Evolutionary conservation across 2,329 filamentous ascomycete genomes (phyloP), one percentile per base, ranked within the genome.

Genomic region (Alternaria gansuensis): DNA sequence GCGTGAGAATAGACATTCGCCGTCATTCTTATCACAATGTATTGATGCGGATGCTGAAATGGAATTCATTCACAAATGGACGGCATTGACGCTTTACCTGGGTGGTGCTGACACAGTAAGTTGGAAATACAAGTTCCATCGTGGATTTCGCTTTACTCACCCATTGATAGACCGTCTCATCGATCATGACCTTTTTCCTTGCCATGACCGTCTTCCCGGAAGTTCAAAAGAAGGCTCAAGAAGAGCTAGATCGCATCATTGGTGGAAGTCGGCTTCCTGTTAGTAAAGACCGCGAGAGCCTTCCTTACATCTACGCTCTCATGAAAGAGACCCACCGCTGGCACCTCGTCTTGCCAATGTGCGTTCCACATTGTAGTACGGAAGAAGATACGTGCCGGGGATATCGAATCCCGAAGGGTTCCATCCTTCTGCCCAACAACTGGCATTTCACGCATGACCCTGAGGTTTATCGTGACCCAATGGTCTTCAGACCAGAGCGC

Each of bases 161-260:
- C 10, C 11, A 14, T 7, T 10, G 1, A 52, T 34, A 80, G 51
- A 83, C 78, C 3, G 78, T 81, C 0, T 80, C 74, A 1, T 71
- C 79, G 0, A 60, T 82, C 3, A 63, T 70, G 29, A 69, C 64
- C 0, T 86, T 86, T 66, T 76, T 84, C 21, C 76, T 87, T 0
- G 84, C 83, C 0, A 85, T 85, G 70, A 79, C 77, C 14, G 75
- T 84, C n/a, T 82, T 82, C 31, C 82, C 81, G 4, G 64, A 70
- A 2, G 70, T 84, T 0, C 82, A 84, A 54, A 63, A 64, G 14
- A 85, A 84, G 61, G 82, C 81, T 0, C 80, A 80, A 60, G 72
- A 69, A 7, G 76, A 81, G 45, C 68, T 87, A 11, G 83, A 87
- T 57, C 64, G 69, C 3, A 79, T 84, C 0, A 77, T 85, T 10